Evolutionary conservation across 2,329 filamentous ascomycete species (phyloP).

Genomic region (Beauveria asiatica): DNA sequence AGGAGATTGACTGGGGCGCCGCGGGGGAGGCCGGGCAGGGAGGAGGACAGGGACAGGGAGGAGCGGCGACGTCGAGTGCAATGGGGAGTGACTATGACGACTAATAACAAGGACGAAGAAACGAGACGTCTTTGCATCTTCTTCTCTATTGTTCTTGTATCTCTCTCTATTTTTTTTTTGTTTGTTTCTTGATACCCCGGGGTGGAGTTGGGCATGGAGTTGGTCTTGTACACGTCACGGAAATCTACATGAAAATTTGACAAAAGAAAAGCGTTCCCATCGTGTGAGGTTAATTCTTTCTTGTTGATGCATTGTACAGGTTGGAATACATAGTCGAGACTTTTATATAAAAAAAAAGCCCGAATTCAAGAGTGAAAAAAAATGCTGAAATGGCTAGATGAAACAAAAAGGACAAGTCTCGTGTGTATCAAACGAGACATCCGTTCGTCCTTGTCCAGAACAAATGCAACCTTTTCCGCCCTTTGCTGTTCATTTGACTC

Average conservation of each 20-base stretch:
- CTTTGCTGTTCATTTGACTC: neutral
- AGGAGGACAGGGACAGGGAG: slow-evolving; percentile 13
- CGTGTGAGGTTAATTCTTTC: too few relatives aligned
- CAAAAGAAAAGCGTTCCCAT: too few relatives aligned
- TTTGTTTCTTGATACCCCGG: too few relatives aligned
- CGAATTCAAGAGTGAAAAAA: too few relatives aligned
- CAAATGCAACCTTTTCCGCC: neutral
- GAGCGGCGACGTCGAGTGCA: neutral
- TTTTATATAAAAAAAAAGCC: too few relatives aligned
- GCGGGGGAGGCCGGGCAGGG: slow-evolving; percentile 32
- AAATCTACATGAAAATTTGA: too few relatives aligned
- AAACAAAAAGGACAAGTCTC: too few relatives aligned
- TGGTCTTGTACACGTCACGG: neutral
- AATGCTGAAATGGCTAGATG: too few relatives aligned
- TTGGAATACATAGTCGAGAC: too few relatives aligned
- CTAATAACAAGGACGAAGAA: neutral
- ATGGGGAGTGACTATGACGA: slow-evolving; percentile 5
- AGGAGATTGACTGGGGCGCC: slow-evolving; percentile 75
- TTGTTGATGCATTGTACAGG: too few relatives aligned
- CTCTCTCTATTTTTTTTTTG: neutral
- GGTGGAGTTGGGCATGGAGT: neutral
- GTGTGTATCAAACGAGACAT: too few relatives aligned
- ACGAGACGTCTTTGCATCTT: neutral
- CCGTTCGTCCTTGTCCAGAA: too few relatives aligned
- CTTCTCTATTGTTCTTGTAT: neutral